These are phyloP conservation scores for Neurospora crassa DNA, from an alignment of 2,329 filamentous ascomycete genomes.

Conservation along the genomic window DNA sequence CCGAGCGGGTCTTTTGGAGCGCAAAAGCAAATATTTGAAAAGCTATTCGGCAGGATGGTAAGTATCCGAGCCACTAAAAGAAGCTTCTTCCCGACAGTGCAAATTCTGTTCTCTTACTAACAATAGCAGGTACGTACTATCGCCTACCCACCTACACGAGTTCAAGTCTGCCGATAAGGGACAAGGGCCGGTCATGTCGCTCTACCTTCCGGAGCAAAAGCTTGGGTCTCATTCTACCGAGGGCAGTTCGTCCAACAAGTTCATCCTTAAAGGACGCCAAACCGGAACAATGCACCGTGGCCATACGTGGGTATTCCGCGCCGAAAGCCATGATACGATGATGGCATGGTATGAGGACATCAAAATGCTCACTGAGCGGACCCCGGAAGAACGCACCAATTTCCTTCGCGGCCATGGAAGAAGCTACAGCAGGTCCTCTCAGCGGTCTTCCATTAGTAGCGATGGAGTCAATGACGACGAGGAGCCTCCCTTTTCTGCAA, in stretches of 20 bases:
- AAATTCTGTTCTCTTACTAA: slow-evolving; percentile 6
- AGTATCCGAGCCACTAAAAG: slow-evolving; percentile 24
- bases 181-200: slow-evolving; percentile 88
- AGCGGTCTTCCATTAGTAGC: slow-evolving; percentile 59
- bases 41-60: slow-evolving; percentile 94
- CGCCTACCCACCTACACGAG: slow-evolving; percentile 93
- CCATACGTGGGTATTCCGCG: slow-evolving; percentile 63
- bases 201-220: slow-evolving; percentile 91
- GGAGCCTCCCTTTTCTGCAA: slow-evolving; percentile 46
- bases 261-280: slow-evolving; percentile 93
- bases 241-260: slow-evolving; percentile 86
- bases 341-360: slow-evolving; percentile 95
- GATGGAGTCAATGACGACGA: slow-evolving; percentile 68
- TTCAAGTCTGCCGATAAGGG: slow-evolving; percentile 97
- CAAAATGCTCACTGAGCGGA: slow-evolving; percentile 78
- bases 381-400: slow-evolving; percentile 75
- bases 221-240: slow-evolving; percentile 81
- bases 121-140: slow-evolving; percentile 75
- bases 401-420: slow-evolving; percentile 78
- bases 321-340: slow-evolving; percentile 82
- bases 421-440: slow-evolving; percentile 60
- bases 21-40: slow-evolving; percentile 98
- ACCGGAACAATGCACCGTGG: slow-evolving; percentile 84
- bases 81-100: not conserved
- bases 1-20: slow-evolving; percentile 80